phyloP scores from a whole-genome alignment of 345 rosid genomes.

The Turritis glabra region DNA sequence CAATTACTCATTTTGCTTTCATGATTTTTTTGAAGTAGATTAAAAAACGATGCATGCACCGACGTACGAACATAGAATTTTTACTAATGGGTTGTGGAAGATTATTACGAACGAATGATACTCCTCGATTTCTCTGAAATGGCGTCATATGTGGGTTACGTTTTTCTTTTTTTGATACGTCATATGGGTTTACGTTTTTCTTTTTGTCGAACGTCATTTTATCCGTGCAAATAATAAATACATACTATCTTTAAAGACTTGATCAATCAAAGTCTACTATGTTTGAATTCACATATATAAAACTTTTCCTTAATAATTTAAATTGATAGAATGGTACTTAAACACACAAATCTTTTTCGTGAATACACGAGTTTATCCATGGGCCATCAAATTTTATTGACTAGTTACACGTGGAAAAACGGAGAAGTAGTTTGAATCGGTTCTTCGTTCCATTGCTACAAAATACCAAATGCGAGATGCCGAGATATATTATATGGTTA shows the following conservation, averaged over 20 bases:
- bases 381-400: not conserved
- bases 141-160: constrained; percentile 14
- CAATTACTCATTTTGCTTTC: not conserved
- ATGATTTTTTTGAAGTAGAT: not conserved
- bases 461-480: too few species aligned
- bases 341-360: constrained; percentile 11
- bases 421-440: not conserved
- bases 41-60: constrained; percentile 24
- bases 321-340: not conserved
- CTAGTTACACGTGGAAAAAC: not conserved
- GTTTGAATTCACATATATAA: constrained; percentile 16
- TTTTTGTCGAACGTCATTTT: constrained; percentile 1
- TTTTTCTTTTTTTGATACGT: not conserved
- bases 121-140: not conserved
- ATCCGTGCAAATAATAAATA: not conserved
- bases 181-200: constrained; percentile 17
- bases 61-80: not conserved
- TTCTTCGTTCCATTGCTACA: not conserved
- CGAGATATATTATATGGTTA: not conserved
- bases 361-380: not conserved
- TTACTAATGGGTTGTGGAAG: not conserved
- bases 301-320: not conserved
- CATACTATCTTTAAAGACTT: not conserved
- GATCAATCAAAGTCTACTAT: constrained; percentile 12
- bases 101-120: not conserved